Conservation (phyloP, 495 filamentous ascomycete genomes). For the Penicillium simplicissimum region DNA sequence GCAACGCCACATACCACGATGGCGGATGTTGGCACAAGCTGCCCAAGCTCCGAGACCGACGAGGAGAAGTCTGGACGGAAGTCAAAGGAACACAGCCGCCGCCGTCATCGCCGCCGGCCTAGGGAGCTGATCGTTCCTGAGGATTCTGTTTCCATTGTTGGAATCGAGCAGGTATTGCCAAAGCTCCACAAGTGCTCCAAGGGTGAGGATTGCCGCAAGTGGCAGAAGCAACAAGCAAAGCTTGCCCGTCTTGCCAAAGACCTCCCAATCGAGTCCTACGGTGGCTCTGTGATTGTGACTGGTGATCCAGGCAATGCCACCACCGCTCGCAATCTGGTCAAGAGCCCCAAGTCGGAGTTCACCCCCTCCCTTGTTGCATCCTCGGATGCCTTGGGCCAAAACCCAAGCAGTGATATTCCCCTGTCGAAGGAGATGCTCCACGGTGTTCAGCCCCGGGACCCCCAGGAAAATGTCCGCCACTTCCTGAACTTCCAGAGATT, state of each 20-base stretch:
- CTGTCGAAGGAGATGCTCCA: constrained; percentile 72
- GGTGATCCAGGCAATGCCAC: constrained; percentile 71
- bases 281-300: constrained; percentile 46
- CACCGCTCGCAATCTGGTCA: constrained; percentile 51
- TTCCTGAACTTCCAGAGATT: constrained; percentile 81
- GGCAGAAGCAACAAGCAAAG: constrained; percentile 61
- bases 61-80: too few relatives aligned
- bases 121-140: too few relatives aligned
- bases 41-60: too few relatives aligned
- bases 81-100: too few relatives aligned
- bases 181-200: constrained; percentile 85
- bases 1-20: too few relatives aligned
- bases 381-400: constrained; percentile 76
- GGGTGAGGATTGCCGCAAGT: constrained; percentile 85
- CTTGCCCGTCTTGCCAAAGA: constrained; percentile 25
- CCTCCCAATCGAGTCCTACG: constrained; percentile 17
- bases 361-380: constrained; percentile 82
- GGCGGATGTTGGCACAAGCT: too few relatives aligned
- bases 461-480: constrained; percentile 86
- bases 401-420: constrained; percentile 57
- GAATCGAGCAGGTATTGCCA: constrained; percentile 83
- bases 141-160: constrained; percentile 89
- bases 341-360: constrained; percentile 36
- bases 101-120: too few relatives aligned
- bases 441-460: constrained; percentile 68